Conservation (phyloP, 495 filamentous ascomycete genomes). For the Penicillium mononematosum region DNA sequence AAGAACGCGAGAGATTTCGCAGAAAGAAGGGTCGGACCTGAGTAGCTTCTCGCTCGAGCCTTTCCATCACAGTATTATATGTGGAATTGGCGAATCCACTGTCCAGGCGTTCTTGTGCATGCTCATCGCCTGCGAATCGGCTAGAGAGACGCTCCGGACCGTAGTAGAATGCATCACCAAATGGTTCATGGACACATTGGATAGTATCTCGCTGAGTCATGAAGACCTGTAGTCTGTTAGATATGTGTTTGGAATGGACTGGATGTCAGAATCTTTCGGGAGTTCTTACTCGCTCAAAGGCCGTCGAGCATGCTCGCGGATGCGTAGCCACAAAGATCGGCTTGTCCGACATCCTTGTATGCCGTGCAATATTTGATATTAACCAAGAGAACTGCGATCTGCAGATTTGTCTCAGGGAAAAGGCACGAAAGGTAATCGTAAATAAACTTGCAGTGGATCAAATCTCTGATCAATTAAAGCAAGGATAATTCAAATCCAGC, state of each 20-base stretch:
- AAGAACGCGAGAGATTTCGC: conserved; percentile 21
- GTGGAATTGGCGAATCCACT: conserved; percentile 77
- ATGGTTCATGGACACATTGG: conserved; percentile 87
- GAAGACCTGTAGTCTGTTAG: conserved; percentile 64
- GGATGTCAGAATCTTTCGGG: background rate
- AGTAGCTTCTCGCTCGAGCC: conserved; percentile 62
- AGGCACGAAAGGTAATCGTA: conserved; percentile 13
- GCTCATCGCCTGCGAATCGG: conserved; percentile 72
- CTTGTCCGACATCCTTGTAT: conserved; percentile 63
- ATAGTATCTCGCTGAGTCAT: conserved; percentile 86
- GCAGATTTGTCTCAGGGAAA: background rate
- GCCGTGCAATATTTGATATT: conserved; percentile 3
- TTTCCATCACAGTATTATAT: conserved; percentile 71
- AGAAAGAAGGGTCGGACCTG: conserved; percentile 56
- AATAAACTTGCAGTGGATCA: conserved; percentile 26
- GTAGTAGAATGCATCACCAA: conserved; percentile 95
- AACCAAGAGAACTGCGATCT: background rate
- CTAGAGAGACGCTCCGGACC: conserved; percentile 80
- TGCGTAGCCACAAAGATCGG: conserved; percentile 93
- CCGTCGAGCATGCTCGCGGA: conserved; percentile 89
- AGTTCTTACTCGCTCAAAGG: conserved; percentile 80
- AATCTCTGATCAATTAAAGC: conserved; percentile 9
- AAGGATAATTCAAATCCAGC: conserved; percentile 6
- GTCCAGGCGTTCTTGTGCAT: conserved; percentile 63
- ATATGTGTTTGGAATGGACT: background rate